Conservation (phyloP, 2,329 filamentous ascomycete species). For the Coccinonectria pachysandricola region DNA sequence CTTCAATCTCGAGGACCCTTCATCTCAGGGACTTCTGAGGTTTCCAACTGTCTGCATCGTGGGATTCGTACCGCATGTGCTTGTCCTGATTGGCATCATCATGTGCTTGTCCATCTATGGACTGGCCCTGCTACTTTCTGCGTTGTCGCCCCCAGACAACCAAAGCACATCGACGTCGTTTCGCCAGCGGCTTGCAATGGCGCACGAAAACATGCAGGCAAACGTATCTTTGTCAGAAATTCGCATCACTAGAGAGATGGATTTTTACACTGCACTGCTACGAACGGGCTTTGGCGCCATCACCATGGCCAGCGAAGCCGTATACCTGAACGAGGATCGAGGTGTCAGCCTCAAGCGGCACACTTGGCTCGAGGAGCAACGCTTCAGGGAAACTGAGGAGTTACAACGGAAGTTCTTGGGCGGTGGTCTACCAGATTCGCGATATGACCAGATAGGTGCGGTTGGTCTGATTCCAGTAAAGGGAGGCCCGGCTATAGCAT, state of each 20-base stretch:
- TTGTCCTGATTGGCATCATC: slow-evolving; percentile 70
- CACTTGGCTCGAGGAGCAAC: slow-evolving; percentile 89
- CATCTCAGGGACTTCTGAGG: slow-evolving; percentile 58
- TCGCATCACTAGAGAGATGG: slow-evolving; percentile 74
- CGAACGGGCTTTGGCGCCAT: slow-evolving; percentile 80
- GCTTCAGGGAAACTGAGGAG: slow-evolving; percentile 65
- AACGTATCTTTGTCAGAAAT: slow-evolving; percentile 77
- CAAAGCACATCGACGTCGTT: slow-evolving; percentile 30
- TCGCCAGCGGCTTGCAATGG: slow-evolving; percentile 53
- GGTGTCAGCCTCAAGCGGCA: slow-evolving; percentile 60
- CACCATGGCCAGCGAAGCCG: slow-evolving; percentile 88
- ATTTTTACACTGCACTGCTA: slow-evolving; percentile 87
- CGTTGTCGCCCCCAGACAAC: slow-evolving; percentile 31
- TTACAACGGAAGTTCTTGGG: slow-evolving; percentile 41
- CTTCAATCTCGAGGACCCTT: slow-evolving; percentile 50
- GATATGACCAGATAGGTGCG: slow-evolving; percentile 42
- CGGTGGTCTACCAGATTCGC: slow-evolving; percentile 34
- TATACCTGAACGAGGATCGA: slow-evolving; percentile 86
- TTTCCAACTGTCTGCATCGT: slow-evolving; percentile 94
- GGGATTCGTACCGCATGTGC: slow-evolving; percentile 87
- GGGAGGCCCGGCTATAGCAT: slow-evolving; percentile 29
- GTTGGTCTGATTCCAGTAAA: slow-evolving; percentile 47
- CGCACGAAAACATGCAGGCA: slow-evolving; percentile 85
- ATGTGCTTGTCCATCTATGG: slow-evolving; percentile 69
- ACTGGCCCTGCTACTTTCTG: slow-evolving; percentile 66